Evolutionary conservation across 2,329 filamentous ascomycete genomes (phyloP).

Genomic region (Aspergillus hortae): DNA sequence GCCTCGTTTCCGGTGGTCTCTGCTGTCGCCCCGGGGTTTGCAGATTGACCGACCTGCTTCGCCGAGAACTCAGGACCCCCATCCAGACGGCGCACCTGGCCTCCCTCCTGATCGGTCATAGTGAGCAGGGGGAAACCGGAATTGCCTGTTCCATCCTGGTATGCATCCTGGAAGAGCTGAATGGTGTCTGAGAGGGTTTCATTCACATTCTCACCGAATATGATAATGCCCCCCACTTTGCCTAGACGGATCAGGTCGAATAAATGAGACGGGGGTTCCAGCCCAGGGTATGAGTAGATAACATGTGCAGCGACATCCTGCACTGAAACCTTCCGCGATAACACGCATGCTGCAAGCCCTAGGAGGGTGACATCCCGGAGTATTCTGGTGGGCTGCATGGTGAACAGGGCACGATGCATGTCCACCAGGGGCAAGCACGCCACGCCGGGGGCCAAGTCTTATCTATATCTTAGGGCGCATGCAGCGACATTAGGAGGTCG

Average conservation of each 20-base stretch:
- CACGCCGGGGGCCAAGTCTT: not conserved
- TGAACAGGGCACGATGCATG: not conserved
- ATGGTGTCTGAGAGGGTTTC: constrained; percentile 20
- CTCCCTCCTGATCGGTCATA: constrained; percentile 34
- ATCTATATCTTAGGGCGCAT: not conserved
- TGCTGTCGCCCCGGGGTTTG: constrained; percentile 5
- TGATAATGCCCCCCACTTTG: constrained; percentile 29
- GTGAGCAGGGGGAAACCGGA: constrained; percentile 24
- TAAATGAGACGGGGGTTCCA: constrained; percentile 22
- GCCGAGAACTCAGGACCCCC: constrained; percentile 23
- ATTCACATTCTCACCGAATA: constrained; percentile 29
- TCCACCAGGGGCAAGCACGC: not conserved
- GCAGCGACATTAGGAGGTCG: not conserved
- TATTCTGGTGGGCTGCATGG: not conserved
- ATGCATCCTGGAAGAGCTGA: constrained; percentile 20
- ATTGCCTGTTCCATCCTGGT: constrained; percentile 17
- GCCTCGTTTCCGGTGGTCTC: not conserved
- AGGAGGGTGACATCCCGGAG: not conserved
- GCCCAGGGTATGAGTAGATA: constrained; percentile 30
- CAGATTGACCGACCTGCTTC: constrained; percentile 22
- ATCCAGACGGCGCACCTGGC: constrained; percentile 23
- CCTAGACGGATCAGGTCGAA: constrained; percentile 23
- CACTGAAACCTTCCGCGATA: not conserved
- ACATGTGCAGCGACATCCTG: constrained; percentile 18
- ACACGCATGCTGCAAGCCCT: not conserved